These are phyloP conservation scores for Aspergillus neoniger DNA, from an alignment of 2,329 filamentous ascomycete genomes.

Conservation along the genomic window DNA sequence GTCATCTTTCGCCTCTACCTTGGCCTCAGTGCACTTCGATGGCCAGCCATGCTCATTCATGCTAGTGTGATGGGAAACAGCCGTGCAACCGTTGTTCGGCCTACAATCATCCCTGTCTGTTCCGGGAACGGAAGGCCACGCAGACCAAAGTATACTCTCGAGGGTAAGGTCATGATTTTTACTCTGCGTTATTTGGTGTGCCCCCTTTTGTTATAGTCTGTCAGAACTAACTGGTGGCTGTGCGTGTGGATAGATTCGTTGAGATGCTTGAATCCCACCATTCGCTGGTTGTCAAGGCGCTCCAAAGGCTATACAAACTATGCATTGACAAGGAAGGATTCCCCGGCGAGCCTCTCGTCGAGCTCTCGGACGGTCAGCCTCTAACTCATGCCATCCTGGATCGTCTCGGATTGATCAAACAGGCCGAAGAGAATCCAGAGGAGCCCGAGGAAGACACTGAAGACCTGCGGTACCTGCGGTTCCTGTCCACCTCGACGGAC, in stretches of 20 bases:
- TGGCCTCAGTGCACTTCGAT: neutral
- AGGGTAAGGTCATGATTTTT: slow-evolving; percentile 34
- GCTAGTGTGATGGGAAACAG: slow-evolving; percentile 49
- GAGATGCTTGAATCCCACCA: slow-evolving; percentile 50
- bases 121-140: slow-evolving; percentile 47
- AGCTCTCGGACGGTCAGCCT: slow-evolving; percentile 43
- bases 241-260: slow-evolving; percentile 38
- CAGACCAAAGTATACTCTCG: slow-evolving; percentile 48
- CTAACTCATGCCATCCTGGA: slow-evolving; percentile 47
- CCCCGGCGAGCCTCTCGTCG: slow-evolving; percentile 44
- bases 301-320: slow-evolving; percentile 45
- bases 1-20: slow-evolving; percentile 7
- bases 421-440: slow-evolving; percentile 43
- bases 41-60: slow-evolving; percentile 18
- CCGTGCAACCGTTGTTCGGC: slow-evolving; percentile 47
- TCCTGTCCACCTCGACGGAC: slow-evolving; percentile 39
- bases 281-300: slow-evolving; percentile 44
- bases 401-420: slow-evolving; percentile 46
- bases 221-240: slow-evolving; percentile 5
- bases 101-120: slow-evolving; percentile 48
- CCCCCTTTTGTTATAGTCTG: neutral
- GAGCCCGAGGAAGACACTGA: slow-evolving; percentile 39
- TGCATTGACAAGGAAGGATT: slow-evolving; percentile 47
- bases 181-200: neutral
- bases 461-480: slow-evolving; percentile 39